These are phyloP conservation scores for Posidonia australis DNA, from an alignment of 106 monocot species.

Conservation along the genomic window DNA sequence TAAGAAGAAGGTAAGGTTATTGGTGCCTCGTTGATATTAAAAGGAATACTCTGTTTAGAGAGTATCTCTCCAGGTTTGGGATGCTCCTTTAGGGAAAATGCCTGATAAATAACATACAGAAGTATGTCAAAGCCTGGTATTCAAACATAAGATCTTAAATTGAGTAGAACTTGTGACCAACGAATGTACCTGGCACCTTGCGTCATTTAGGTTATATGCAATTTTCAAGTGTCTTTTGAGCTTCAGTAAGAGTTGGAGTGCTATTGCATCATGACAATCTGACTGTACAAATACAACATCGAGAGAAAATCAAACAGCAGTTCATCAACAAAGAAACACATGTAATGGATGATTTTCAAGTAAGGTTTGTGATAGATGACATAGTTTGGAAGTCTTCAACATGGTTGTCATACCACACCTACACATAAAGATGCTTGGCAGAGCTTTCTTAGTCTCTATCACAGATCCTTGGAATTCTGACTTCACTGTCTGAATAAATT, in stretches of 20 bases:
- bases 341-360: no score
- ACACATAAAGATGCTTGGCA: no score
- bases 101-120: slow-evolving; percentile 24
- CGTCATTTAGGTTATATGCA: slow-evolving; percentile 66
- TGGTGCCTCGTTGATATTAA: slow-evolving; percentile 1
- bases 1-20: not conserved
- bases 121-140: not conserved
- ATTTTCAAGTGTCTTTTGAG: slow-evolving; percentile 88
- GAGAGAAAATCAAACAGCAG: no score
- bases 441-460: no score
- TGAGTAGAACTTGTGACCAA: not conserved
- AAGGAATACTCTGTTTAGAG: slow-evolving; percentile 59
- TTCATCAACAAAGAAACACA: no score
- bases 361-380: no score
- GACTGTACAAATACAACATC: slow-evolving; percentile 31
- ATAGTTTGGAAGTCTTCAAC: no score
- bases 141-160: not conserved
- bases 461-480: no score
- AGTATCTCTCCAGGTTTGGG: slow-evolving; percentile 73
- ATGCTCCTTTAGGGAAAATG: slow-evolving; percentile 78
- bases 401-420: no score
- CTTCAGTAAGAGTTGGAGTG: slow-evolving; percentile 77
- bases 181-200: slow-evolving; percentile 68
- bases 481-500: no score
- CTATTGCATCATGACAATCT: slow-evolving; percentile 87